Evolutionary conservation across 192 early-diverging fungal genomes (phyloP).

Genomic region (Gaertneriomyces semiglobifer): DNA sequence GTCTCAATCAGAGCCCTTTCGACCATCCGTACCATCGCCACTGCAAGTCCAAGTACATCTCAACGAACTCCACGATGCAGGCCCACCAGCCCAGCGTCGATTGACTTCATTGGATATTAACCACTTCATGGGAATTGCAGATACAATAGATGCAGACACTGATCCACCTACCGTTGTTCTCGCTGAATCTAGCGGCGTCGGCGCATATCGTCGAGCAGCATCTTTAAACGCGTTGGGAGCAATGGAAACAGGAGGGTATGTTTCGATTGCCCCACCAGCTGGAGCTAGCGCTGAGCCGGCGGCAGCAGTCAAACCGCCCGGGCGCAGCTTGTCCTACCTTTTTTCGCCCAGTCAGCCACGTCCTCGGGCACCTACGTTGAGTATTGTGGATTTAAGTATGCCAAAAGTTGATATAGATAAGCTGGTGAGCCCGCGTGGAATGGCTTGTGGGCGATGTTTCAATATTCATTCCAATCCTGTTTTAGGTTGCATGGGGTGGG

Average conservation of each 20-base stretch:
- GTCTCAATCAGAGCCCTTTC: neutral
- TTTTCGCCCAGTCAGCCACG: neutral
- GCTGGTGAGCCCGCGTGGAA: conserved; percentile 1
- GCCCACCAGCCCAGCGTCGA: conserved; percentile 2
- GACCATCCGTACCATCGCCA: neutral
- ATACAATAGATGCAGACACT: conserved; percentile 17
- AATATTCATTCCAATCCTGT: too few relatives aligned
- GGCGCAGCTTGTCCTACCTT: conserved; percentile 4
- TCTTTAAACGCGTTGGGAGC: conserved; percentile 3
- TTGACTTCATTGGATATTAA: conserved; percentile 18
- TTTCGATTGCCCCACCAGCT: neutral
- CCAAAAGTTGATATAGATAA: conserved; percentile 23
- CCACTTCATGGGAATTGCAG: conserved; percentile 26
- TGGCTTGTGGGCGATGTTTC: too few relatives aligned
- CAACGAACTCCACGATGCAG: neutral
- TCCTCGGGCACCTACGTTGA: neutral
- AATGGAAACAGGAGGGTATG: neutral
- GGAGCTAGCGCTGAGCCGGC: neutral
- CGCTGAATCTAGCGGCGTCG: neutral
- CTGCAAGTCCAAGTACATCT: too few relatives aligned
- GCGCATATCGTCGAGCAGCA: neutral
- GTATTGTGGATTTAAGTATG: conserved; percentile 14
- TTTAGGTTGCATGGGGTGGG: too few relatives aligned
- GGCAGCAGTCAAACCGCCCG: neutral
- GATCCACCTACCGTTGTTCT: neutral